Evolutionary conservation across 352 stramenopile species (phyloP).

Genomic region (Globisporangium abappressorium): DNA sequence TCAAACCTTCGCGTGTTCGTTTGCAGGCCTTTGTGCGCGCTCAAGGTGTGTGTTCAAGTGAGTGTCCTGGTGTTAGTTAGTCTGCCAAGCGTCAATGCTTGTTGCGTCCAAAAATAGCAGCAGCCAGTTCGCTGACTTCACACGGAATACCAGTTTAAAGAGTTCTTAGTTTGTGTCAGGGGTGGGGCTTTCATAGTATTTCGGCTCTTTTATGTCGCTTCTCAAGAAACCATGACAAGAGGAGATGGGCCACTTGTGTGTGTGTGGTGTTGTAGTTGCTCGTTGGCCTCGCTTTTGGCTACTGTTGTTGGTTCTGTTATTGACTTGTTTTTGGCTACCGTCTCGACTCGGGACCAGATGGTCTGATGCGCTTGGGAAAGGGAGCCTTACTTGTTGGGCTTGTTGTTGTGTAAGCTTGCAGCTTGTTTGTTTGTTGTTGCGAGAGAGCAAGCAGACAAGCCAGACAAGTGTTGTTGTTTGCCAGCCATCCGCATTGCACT

Average conservation of each 20-base stretch:
- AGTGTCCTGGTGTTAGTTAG: too few relatives aligned
- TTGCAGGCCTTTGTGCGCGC: too few relatives aligned
- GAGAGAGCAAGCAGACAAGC: not conserved
- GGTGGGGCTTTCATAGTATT: not conserved
- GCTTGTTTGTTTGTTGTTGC: not conserved
- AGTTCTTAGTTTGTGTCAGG: not conserved
- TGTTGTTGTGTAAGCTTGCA: not conserved
- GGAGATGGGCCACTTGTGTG: constrained; percentile 1
- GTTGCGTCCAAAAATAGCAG: too few relatives aligned
- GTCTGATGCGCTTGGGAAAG: not conserved
- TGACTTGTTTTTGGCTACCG: not conserved
- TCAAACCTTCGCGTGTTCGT: too few relatives aligned
- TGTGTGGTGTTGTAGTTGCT: not conserved
- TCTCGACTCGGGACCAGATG: not conserved
- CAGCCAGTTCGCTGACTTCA: not conserved
- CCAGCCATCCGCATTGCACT: not conserved
- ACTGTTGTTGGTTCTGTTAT: not conserved
- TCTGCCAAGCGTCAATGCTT: too few relatives aligned
- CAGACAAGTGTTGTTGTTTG: not conserved
- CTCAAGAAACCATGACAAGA: not conserved
- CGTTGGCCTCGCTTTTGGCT: not conserved
- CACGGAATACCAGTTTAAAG: not conserved
- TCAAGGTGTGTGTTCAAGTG: too few relatives aligned
- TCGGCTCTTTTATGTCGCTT: not conserved
- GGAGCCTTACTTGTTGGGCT: not conserved